Conservation (phyloP, 75 land plant species). For the Sequoiadendron giganteum region DNA sequence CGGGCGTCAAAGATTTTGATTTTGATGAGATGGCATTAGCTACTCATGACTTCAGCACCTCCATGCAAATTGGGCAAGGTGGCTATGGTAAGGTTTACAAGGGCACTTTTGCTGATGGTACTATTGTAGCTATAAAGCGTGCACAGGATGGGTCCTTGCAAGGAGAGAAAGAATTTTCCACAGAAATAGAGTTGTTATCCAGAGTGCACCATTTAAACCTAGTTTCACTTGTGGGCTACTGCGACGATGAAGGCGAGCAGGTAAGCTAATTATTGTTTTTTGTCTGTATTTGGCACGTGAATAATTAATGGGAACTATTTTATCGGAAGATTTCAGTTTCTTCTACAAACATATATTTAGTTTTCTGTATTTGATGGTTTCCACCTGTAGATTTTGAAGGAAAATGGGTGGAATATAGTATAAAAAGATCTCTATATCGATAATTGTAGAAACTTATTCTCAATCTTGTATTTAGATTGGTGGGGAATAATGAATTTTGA, state of each 20-base stretch:
- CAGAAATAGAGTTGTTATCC: constrained; percentile 61
- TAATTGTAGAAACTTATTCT: neutral
- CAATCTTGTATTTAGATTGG: neutral
- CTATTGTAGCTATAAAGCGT: too few species aligned
- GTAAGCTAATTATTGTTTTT: constrained; percentile 15
- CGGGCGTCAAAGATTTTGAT: constrained; percentile 48
- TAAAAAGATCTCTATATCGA: neutral
- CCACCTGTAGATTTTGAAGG: neutral
- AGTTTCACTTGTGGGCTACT: constrained; percentile 9
- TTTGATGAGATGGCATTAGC: constrained; percentile 49
- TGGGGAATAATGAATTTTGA: neutral
- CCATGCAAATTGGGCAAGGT: constrained; percentile 41
- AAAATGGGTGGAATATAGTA: neutral
- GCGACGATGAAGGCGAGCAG: constrained; percentile 67
- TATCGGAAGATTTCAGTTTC: neutral
- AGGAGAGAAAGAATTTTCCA: constrained; percentile 55
- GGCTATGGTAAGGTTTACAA: constrained; percentile 64
- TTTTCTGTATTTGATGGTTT: neutral
- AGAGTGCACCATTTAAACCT: constrained; percentile 18
- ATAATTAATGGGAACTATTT: neutral
- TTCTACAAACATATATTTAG: neutral
- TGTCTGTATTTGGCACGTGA: neutral
- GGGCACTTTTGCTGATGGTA: too few species aligned
- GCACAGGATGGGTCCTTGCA: constrained; percentile 52
- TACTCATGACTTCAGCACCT: constrained; percentile 40